phyloP scores from a whole-genome alignment of 2,329 filamentous ascomycete species.

The Myriosclerotinia duriaeana region DNA sequence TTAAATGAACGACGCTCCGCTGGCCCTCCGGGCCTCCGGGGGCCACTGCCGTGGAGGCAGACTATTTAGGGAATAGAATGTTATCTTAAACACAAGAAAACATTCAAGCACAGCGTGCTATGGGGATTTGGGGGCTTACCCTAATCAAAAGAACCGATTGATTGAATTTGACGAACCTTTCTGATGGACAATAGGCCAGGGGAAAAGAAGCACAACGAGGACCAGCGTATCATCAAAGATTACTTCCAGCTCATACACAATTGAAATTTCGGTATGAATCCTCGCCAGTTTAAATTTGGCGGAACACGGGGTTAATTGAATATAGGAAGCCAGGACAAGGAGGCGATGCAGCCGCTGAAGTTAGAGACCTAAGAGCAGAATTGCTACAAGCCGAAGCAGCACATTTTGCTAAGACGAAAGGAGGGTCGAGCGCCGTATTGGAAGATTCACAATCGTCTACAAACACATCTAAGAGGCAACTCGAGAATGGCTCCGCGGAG shows the following conservation, averaged over 20 bases:
- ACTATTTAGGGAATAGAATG: too few species aligned
- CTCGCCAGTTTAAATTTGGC: neutral
- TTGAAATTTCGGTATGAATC: conserved; percentile 74
- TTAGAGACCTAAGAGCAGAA: conserved; percentile 84
- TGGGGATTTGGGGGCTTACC: too few species aligned
- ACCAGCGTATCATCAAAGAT: conserved; percentile 91
- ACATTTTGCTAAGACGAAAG: conserved; percentile 82
- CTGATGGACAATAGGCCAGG: conserved; percentile 60
- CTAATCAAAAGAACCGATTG: neutral
- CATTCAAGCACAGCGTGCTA: too few species aligned
- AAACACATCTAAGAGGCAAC: conserved; percentile 60
- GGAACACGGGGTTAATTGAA: conserved; percentile 29
- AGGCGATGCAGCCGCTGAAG: conserved; percentile 67
- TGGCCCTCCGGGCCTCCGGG: too few species aligned
- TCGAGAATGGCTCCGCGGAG: conserved; percentile 50
- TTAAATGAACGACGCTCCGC: neutral
- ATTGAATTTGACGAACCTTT: neutral
- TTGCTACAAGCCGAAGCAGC: conserved; percentile 84
- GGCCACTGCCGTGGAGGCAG: too few species aligned
- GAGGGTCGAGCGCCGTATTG: conserved; percentile 50
- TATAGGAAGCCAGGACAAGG: conserved; percentile 81
- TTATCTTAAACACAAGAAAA: too few species aligned
- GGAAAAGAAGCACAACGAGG: conserved; percentile 94
- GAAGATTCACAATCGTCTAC: conserved; percentile 56
- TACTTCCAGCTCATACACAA: conserved; percentile 88